Percentiles rank a stretch among this genome's conserved stretches.
These are phyloP conservation scores for Salvia rosmarinus DNA, from an alignment of 257 asterid genomes.

Conservation along the genomic window DNA sequence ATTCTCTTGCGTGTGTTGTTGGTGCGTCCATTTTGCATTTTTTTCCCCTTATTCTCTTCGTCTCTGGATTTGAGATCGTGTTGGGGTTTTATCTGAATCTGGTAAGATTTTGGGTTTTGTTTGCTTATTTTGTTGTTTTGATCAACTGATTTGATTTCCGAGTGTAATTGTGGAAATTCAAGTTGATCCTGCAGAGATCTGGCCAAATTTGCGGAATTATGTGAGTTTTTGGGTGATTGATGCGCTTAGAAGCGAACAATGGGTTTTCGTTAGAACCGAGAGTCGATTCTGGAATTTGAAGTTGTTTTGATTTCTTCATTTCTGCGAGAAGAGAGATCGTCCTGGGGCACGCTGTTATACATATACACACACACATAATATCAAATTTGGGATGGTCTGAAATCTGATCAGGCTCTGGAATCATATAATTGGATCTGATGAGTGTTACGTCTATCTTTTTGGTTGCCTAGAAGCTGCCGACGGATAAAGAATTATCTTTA, in stretches of 20 bases:
- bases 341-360: background rate
- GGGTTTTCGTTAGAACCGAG: constrained; percentile 21
- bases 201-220: constrained; percentile 30
- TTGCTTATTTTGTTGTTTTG: background rate
- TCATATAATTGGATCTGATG: constrained; percentile 42
- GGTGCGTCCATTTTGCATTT: background rate
- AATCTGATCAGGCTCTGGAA: constrained; percentile 34
- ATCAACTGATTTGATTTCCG: constrained; percentile 28
- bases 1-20: background rate
- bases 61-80: constrained; percentile 19
- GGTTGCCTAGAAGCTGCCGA: background rate
- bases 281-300: constrained; percentile 20
- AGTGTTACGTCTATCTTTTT: background rate
- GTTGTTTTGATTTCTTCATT: constrained; percentile 21
- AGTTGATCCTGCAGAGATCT: constrained; percentile 53
- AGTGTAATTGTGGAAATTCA: constrained; percentile 25
- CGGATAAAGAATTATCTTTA: background rate
- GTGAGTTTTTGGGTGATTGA: constrained; percentile 11
- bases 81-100: background rate
- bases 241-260: constrained; percentile 31
- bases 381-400: constrained; percentile 24
- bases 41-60: background rate
- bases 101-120: constrained; percentile 26
- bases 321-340: background rate
- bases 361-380: background rate